Conservation (phyloP, 305 asterid genomes). For the Stenogyne calaminthoides region DNA sequence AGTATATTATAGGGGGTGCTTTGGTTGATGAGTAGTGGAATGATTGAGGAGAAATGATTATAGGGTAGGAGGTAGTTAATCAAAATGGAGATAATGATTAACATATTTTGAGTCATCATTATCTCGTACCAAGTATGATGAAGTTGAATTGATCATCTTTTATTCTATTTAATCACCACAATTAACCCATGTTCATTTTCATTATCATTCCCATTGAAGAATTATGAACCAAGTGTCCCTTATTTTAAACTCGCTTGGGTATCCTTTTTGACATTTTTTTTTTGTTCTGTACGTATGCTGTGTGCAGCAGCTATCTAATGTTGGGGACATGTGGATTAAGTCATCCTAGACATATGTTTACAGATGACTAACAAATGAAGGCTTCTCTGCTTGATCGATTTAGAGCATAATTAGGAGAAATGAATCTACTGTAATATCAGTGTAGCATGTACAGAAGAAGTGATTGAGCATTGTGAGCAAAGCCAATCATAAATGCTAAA, state of each 20-base stretch:
- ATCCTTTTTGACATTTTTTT: not conserved
- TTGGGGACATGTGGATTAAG: constrained; percentile 1
- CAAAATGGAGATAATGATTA: too few species aligned
- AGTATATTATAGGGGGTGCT: not conserved
- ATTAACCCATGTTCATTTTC: too few species aligned
- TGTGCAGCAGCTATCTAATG: not conserved
- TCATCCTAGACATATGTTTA: constrained; percentile 7
- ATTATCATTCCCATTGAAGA: too few species aligned
- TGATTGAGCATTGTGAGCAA: constrained; percentile 6
- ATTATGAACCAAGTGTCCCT: too few species aligned
- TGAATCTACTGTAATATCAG: constrained; percentile 24
- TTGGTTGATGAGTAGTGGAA: too few species aligned
- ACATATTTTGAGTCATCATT: too few species aligned
- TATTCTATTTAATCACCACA: too few species aligned
- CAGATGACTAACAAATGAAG: constrained; percentile 20
- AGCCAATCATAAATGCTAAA: too few species aligned
- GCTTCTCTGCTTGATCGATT: constrained; percentile 10
- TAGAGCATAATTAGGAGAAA: constrained; percentile 7
- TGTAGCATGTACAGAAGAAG: constrained; percentile 26
- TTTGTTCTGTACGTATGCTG: constrained; percentile 17
- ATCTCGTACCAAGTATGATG: too few species aligned
- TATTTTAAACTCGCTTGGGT: not conserved
- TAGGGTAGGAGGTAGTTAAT: too few species aligned
- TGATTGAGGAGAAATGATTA: too few species aligned
- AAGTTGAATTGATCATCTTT: too few species aligned